Evolutionary conservation across 1,284 basidiomycete genomes (phyloP).

Genomic region (Cryptococcus sp.): DNA sequence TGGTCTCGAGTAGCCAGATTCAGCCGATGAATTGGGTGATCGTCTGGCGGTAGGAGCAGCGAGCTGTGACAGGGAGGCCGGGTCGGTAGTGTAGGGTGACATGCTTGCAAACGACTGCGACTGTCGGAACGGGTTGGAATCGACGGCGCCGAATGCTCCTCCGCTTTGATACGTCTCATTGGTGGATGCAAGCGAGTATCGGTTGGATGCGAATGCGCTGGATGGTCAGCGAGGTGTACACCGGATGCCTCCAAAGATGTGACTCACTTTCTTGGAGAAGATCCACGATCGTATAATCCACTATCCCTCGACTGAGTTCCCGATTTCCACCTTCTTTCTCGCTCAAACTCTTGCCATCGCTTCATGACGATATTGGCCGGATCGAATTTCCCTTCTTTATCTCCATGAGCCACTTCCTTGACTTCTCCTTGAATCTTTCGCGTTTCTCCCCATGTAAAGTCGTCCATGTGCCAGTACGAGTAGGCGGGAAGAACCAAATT

Average conservation of each 20-base stretch:
- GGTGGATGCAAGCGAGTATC: conserved; percentile 71
- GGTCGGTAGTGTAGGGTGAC: conserved; percentile 54
- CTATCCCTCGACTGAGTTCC: conserved; percentile 75
- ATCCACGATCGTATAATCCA: conserved; percentile 31
- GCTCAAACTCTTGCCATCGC: conserved; percentile 97
- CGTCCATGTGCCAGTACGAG: conserved; percentile 98
- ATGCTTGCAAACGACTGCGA: conserved; percentile 41
- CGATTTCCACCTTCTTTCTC: conserved; percentile 88
- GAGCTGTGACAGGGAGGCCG: conserved; percentile 50
- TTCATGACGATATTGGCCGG: conserved; percentile 97
- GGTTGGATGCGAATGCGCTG: conserved; percentile 42
- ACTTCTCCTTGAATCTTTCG: conserved; percentile 70
- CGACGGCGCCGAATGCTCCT: conserved; percentile 31
- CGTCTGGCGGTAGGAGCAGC: conserved; percentile 52
- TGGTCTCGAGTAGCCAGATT: conserved; percentile 26
- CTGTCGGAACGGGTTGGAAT: conserved; percentile 38
- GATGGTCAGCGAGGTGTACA: too few relatives aligned
- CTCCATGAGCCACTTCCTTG: conserved; percentile 64
- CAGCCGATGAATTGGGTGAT: conserved; percentile 38
- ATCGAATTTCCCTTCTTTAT: conserved; percentile 94
- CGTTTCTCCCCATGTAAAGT: conserved; percentile 99
- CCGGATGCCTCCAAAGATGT: not conserved
- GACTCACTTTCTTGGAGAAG: conserved; percentile 59
- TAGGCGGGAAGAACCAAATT: conserved; percentile 92
- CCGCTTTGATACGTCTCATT: conserved; percentile 59